These are phyloP conservation scores for Bullera alba DNA, from an alignment of 768 basidiomycete genomes.

Conservation along the genomic window DNA sequence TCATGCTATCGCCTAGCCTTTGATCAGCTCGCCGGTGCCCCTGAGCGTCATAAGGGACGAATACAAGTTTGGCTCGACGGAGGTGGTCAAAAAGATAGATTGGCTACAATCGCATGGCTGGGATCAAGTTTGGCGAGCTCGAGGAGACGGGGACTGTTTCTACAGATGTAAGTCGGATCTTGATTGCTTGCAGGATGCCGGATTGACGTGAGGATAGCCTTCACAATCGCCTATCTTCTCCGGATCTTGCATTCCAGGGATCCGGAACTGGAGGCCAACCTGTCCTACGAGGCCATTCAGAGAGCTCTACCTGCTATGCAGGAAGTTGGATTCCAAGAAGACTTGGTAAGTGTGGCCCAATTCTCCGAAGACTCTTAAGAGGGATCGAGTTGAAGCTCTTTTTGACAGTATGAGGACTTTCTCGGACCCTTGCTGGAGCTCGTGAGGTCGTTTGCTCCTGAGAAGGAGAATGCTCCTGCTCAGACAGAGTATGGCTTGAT, in stretches of 20 bases:
- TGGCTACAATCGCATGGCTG: conserved; percentile 61
- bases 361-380: not conserved
- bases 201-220: conserved; percentile 51
- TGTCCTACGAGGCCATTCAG: conserved; percentile 54
- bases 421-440: conserved; percentile 59
- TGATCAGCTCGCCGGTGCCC: conserved; percentile 44
- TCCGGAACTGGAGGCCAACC: conserved; percentile 50
- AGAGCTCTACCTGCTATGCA: conserved; percentile 54
- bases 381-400: not conserved
- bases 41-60: conserved; percentile 39
- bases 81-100: conserved; percentile 68
- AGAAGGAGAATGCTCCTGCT: conserved; percentile 3
- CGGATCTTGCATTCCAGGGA: conserved; percentile 55
- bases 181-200: conserved; percentile 2
- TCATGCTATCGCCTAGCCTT: conserved; percentile 23
- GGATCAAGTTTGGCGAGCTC: conserved; percentile 59
- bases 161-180: conserved; percentile 62
- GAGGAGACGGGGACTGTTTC: conserved; percentile 78
- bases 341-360: conserved; percentile 53
- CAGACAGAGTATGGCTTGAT: conserved; percentile 33
- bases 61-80: conserved; percentile 30
- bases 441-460: conserved; percentile 46
- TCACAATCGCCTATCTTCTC: conserved; percentile 74
- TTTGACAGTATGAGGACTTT: conserved; percentile 54
- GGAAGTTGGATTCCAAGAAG: conserved; percentile 57